Base-by-base conservation (phyloP, 768 basidiomycete species). In the Hericium coralloides region DNA sequence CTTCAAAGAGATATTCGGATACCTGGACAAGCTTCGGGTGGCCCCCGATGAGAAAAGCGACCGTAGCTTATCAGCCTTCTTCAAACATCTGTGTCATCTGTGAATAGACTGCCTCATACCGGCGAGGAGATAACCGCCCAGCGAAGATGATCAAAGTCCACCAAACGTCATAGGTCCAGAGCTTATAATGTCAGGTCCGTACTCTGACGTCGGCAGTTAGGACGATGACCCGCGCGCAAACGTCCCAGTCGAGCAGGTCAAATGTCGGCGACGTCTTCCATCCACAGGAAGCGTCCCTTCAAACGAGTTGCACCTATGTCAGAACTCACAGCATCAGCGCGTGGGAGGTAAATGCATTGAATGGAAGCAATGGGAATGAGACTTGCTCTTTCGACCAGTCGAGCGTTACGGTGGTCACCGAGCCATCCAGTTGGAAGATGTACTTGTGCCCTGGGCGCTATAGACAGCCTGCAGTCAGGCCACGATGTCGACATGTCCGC, bases 181-280 rank as follows among this genome's bases (percentile, higher is more conserved):
- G 59, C 76, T n/a, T 67, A 81, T 81, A 1, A 81, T 81, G 20
- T 80, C 74, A 61, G 7, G 31, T 31, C 82, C 81, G 60, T 72
- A 82, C 0, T 79, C 80, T 18, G 76, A 71, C 2, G 80, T 81
- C 80, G 0, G 81, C 76, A 2, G 80, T 82, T 38, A 81, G 60
- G 18, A 82, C 71, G 17, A 81, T 74, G 0, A 70, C 80, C 39
- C 76, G 73, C 22, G 82, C 76, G 39, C 76, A 73, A 60, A 81
- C 80, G 57, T 82, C 82, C 50, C 66, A 70, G 68, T 81, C 79
- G 22, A 73, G 73, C 3, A 79, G 61, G 18, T 73, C 73, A 58
- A 79, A 81, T 1, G 71, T 71, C 47, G 74, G 65, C 38, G 74
- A 66, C 38, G 80, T 62, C 14, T 6, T 6, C 31, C 31, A 9